Percentiles rank a stretch among this genome's conserved stretches.
phyloP scores from a whole-genome alignment of 306 rosid species.

The Vigna mungo region DNA sequence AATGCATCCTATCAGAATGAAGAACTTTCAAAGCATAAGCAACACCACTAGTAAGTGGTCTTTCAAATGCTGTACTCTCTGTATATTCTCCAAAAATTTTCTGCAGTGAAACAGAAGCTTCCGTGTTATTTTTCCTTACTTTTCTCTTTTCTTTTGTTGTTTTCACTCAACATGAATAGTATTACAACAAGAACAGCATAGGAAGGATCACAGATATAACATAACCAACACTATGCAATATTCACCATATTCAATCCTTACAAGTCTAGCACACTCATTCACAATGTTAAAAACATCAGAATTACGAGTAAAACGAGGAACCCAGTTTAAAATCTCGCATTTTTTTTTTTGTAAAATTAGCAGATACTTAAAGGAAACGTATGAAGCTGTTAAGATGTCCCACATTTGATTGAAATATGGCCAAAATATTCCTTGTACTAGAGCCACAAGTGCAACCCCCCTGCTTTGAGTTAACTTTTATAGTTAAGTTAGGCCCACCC shows the following conservation, averaged over 20 bases:
- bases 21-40: conserved; percentile 94
- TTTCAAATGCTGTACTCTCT: conserved; percentile 88
- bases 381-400: not conserved
- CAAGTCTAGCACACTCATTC: not conserved
- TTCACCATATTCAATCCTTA: conserved; percentile 7
- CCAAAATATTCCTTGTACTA: conserved; percentile 1
- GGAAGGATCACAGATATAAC: not conserved
- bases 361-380: not conserved
- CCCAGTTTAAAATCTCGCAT: not conserved
- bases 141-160: not conserved
- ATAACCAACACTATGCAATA: conserved; percentile 1
- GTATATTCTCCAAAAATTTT: conserved; percentile 91
- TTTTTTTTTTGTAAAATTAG: not conserved
- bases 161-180: conserved; percentile 13
- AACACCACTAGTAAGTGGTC: conserved; percentile 97
- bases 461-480: not conserved
- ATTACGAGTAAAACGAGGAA: not conserved
- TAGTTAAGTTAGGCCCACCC: not conserved
- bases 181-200: conserved; percentile 17
- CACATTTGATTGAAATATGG: not conserved
- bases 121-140: conserved; percentile 35
- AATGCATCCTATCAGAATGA: conserved; percentile 76
- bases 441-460: not conserved
- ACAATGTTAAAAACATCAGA: not conserved
- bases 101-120: conserved; percentile 54